phyloP scores from a whole-genome alignment of 129 eudicot genomes.

The Kitagawia praeruptora region DNA sequence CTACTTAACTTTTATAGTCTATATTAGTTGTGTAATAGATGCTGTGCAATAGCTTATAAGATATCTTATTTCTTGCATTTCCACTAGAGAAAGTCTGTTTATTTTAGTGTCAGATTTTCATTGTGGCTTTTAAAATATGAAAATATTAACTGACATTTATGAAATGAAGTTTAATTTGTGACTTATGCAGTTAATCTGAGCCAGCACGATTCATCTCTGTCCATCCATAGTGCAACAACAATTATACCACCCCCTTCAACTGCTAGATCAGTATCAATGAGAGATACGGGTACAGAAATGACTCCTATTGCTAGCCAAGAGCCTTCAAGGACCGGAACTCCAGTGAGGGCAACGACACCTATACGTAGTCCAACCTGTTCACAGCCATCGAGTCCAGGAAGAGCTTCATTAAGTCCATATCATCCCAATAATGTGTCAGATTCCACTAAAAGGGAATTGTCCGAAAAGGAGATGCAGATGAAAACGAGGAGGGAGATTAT shows the following conservation, averaged over 20 bases:
- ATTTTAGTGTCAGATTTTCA: not conserved
- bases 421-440: conserved; percentile 24
- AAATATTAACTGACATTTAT: not conserved
- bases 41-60: not conserved
- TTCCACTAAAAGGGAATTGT: conserved; percentile 35
- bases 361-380: conserved; percentile 74
- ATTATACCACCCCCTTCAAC: conserved; percentile 37
- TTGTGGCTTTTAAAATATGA: not conserved
- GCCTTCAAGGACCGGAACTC: conserved; percentile 92
- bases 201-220: conserved; percentile 46
- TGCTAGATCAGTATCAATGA: conserved; percentile 83
- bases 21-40: not conserved
- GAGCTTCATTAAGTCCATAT: conserved; percentile 37
- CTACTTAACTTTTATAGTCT: not conserved
- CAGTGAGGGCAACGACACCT: conserved; percentile 81
- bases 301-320: conserved; percentile 98
- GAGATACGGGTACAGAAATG: conserved; percentile 99
- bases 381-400: conserved; percentile 64
- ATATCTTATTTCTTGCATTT: not conserved
- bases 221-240: conserved; percentile 37
- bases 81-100: not conserved
- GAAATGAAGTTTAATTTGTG: not conserved
- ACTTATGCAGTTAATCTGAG: conserved; percentile 40
- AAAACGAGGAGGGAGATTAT: conserved; percentile 85
- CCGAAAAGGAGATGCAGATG: conserved; percentile 67